These are phyloP conservation scores for Starmerella stellata DNA, from an alignment of 805 yeast genomes.

Conservation along the genomic window DNA sequence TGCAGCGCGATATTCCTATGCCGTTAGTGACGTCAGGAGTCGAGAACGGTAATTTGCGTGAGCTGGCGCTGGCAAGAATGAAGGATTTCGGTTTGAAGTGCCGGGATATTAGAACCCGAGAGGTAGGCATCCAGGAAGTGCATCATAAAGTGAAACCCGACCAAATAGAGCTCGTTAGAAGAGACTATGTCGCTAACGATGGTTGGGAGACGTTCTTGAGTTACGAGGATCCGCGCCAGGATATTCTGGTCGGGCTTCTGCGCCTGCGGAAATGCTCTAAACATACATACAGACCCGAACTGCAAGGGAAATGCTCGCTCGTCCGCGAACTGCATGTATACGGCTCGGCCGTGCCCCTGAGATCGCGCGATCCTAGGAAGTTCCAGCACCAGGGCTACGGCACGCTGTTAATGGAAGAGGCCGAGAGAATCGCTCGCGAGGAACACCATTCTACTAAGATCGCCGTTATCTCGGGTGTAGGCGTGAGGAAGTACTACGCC, in stretches of 20 bases:
- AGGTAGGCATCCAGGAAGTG: slow-evolving; percentile 96
- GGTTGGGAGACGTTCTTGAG: slow-evolving; percentile 88
- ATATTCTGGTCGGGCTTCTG: slow-evolving; percentile 77
- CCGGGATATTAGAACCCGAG: slow-evolving; percentile 92
- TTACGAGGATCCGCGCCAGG: slow-evolving; percentile 94
- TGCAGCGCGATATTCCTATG: slow-evolving; percentile 98
- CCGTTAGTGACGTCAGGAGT: slow-evolving; percentile 95
- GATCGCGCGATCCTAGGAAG: slow-evolving; percentile 89
- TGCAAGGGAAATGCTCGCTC: slow-evolving; percentile 63
- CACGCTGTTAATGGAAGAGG: slow-evolving; percentile 93
- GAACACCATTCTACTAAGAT: slow-evolving; percentile 88
- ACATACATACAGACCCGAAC: slow-evolving; percentile 74
- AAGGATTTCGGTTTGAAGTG: slow-evolving; percentile 92
- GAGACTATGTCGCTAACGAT: slow-evolving; percentile 94
- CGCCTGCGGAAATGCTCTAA: slow-evolving; percentile 77
- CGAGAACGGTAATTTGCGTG: slow-evolving; percentile 91
- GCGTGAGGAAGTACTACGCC: slow-evolving; percentile 89
- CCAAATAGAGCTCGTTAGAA: slow-evolving; percentile 83
- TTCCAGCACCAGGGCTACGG: slow-evolving; percentile 99
- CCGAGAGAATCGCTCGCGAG: slow-evolving; percentile 83
- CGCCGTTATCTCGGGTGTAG: slow-evolving; percentile 91
- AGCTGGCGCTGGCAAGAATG: slow-evolving; percentile 91
- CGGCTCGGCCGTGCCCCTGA: slow-evolving; percentile 93
- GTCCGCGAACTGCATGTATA: slow-evolving; percentile 96
- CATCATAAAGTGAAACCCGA: slow-evolving; percentile 94